Percentiles rank a stretch among this genome's conserved stretches.
Conservation (phyloP, 2,329 filamentous ascomycete species). For the Coniochaeta prunicola region DNA sequence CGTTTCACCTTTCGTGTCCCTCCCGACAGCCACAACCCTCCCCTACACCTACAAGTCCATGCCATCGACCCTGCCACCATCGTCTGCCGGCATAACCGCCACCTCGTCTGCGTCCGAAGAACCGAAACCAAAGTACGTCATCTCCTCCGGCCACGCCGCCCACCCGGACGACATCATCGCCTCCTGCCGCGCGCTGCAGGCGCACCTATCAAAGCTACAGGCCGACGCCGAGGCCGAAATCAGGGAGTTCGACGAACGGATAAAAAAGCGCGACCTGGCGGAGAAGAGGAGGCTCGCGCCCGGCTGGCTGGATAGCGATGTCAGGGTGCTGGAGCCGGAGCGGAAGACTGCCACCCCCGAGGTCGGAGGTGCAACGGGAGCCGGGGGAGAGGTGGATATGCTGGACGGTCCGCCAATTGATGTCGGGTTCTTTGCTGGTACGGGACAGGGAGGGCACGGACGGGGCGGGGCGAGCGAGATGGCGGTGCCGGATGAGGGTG, state of each 20-base stretch:
- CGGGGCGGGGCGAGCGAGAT: slow-evolving; percentile 26
- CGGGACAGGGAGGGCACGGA: slow-evolving; percentile 25
- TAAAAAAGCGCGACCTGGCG: slow-evolving; percentile 59
- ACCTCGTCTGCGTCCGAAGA: slow-evolving; percentile 18
- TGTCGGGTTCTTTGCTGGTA: slow-evolving; percentile 34
- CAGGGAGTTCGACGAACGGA: slow-evolving; percentile 60
- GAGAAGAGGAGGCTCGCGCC: slow-evolving; percentile 76
- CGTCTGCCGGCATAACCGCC: slow-evolving; percentile 47
- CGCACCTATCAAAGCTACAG: slow-evolving; percentile 66
- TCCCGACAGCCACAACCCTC: slow-evolving; percentile 83
- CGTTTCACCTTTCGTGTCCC: slow-evolving; percentile 87
- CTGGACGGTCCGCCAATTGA: slow-evolving; percentile 26
- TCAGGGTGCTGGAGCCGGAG: slow-evolving; percentile 62
- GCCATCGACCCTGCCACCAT: slow-evolving; percentile 76
- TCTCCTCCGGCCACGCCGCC: slow-evolving; percentile 72
- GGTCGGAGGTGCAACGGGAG: slow-evolving; percentile 8
- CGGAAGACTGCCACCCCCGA: slow-evolving; percentile 26
- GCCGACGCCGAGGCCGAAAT: slow-evolving; percentile 62
- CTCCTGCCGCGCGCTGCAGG: slow-evolving; percentile 71
- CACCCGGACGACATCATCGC: slow-evolving; percentile 81
- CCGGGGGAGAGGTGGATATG: slow-evolving; percentile 18
- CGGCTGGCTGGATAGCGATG: slow-evolving; percentile 73
- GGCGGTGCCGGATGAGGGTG: slow-evolving; percentile 39
- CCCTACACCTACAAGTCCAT: slow-evolving; percentile 93
- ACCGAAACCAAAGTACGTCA: slow-evolving; percentile 61